Percentiles rank a stretch among this genome's conserved stretches.
Conservation (phyloP, 2,329 filamentous ascomycete species). For the Aspergillus ochraceoroseus region DNA sequence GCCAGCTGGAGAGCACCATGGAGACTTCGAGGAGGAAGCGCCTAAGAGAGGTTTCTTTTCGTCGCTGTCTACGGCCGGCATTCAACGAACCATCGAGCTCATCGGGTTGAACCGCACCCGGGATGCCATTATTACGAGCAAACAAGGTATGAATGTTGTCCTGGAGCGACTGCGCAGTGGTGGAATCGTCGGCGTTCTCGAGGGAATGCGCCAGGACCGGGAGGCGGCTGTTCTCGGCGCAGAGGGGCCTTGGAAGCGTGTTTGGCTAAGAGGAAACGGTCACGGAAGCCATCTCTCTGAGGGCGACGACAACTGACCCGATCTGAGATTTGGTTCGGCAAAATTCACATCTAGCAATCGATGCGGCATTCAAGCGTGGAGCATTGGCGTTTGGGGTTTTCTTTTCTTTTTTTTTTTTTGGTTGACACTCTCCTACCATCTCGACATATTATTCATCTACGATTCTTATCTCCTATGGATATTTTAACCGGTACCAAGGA, state of each 20-base stretch:
- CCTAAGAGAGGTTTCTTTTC: constrained; percentile 55
- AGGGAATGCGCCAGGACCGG: constrained; percentile 63
- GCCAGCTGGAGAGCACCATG: constrained; percentile 33
- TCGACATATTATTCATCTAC: constrained; percentile 9
- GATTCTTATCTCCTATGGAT: constrained; percentile 4
- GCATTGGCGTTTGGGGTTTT: constrained; percentile 23
- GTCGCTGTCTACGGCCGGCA: constrained; percentile 54
- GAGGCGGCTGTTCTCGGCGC: constrained; percentile 38
- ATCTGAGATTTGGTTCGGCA: not conserved
- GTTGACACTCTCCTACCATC: constrained; percentile 23
- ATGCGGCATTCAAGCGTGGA: constrained; percentile 26
- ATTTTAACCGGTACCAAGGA: constrained; percentile 6
- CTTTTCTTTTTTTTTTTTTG: constrained; percentile 11
- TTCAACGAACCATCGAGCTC: constrained; percentile 60
- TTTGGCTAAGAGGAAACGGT: constrained; percentile 37
- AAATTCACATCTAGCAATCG: constrained; percentile 12
- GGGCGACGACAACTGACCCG: constrained; percentile 28
- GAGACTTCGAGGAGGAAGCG: constrained; percentile 48
- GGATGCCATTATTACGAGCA: constrained; percentile 58
- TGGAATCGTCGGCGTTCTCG: constrained; percentile 64
- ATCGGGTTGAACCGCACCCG: constrained; percentile 58
- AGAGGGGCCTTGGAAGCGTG: constrained; percentile 42
- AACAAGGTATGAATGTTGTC: constrained; percentile 63
- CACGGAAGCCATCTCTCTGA: constrained; percentile 26
- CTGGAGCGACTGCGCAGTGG: constrained; percentile 59